Base-by-base conservation (phyloP, 164 flowering plant genomes). In the Warburgia ugandensis region DNA sequence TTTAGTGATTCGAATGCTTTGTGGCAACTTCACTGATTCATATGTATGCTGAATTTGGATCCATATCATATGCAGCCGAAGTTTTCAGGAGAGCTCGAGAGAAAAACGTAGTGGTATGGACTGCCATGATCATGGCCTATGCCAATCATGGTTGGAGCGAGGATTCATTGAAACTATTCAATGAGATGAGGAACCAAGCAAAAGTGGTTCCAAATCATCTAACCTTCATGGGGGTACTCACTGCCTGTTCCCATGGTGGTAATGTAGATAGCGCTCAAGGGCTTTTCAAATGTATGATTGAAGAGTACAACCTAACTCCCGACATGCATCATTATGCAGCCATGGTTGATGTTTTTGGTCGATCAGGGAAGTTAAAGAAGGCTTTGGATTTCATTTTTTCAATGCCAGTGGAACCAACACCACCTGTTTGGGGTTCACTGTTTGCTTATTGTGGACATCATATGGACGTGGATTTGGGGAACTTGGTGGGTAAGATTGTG, bases 271-370 rank as follows among this genome's bases (percentile, higher is more conserved):
- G 9, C 4, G 38, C 38, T 16, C 12, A 35, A 35, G 38, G 5
- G 38, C n/a, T 13, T 1, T 35, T 35, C 38, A 35, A 35, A 35
- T 35, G 38, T 16, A 35, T 35, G 38, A 35, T 35, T 13, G 38
- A 35, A 12, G 38, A 35, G 38, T 35, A 35, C 38, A 13, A 35
- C n/a, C 38, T 35, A 35, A 35, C 12, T 13, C 38, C 38, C n/a
- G 38, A 35, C n/a, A 35, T 35, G 38, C 38, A 35, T 35, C 38
- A 35, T 16, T 35, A 35, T 35, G 38, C 38, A 10, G 38, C 38
- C 38, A 35, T 35, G 12, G 38, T 35, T 4, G 38, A 35, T 35
- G 38, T 1, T 13, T 12, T 35, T 13, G 38, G 38, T 35, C 38
- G 38, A 12, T 13, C 38, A 12, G 38, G 38, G n/a, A 13, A 13